phyloP scores from a whole-genome alignment of 257 asterid species.

The Primulina eburnea region DNA sequence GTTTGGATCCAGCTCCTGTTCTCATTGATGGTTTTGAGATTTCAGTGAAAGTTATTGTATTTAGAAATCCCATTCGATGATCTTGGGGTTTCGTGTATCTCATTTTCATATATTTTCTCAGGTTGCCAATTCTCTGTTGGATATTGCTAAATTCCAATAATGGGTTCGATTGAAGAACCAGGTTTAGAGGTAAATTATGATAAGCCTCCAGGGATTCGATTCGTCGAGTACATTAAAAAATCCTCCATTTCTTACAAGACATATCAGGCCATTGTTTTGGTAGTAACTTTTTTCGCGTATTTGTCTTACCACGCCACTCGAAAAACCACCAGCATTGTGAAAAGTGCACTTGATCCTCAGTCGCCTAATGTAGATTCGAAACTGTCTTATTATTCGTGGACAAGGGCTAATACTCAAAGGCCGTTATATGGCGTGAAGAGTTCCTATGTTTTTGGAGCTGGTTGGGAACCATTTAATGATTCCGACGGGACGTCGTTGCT shows the following conservation, averaged over 20 bases:
- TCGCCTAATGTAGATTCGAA: slow-evolving; percentile 42
- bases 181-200: slow-evolving; percentile 25
- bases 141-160: slow-evolving; percentile 19
- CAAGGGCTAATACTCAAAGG: slow-evolving; percentile 39
- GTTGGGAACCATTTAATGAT: slow-evolving; percentile 90
- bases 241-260: slow-evolving; percentile 69
- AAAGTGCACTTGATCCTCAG: slow-evolving; percentile 93
- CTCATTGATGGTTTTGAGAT: not conserved
- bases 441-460: slow-evolving; percentile 49
- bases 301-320: slow-evolving; percentile 80
- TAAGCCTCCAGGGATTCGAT: slow-evolving; percentile 68
- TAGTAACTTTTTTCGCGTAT: slow-evolving; percentile 80
- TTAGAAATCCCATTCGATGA: not conserved
- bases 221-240: slow-evolving; percentile 51
- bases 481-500: slow-evolving; percentile 73
- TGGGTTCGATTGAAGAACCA: slow-evolving; percentile 58
- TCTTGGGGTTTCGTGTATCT: not conserved
- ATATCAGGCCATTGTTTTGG: slow-evolving; percentile 72
- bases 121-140: slow-evolving; percentile 28
- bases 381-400: slow-evolving; percentile 39
- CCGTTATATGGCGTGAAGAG: slow-evolving; percentile 28
- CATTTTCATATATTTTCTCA: slow-evolving; percentile 27
- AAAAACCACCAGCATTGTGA: slow-evolving; percentile 89
- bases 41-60: not conserved
- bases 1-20: slow-evolving; percentile 5